A percentile compares a stretch with the other conserved stretches of the same genome.
These are phyloP conservation scores for Ailanthus altissimus DNA, from an alignment of 345 rosid species.

Conservation along the genomic window DNA sequence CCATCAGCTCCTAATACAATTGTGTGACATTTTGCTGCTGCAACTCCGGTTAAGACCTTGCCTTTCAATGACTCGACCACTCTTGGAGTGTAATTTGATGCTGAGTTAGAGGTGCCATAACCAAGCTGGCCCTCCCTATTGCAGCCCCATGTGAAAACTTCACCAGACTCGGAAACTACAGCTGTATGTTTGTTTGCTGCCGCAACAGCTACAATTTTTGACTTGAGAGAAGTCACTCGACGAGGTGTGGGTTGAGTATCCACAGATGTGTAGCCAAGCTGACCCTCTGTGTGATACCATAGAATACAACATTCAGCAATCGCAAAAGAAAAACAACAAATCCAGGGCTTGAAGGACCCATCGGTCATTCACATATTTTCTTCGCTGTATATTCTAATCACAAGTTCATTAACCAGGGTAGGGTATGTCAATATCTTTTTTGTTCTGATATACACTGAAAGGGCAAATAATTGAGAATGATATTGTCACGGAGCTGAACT, in stretches of 20 bases:
- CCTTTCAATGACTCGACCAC: conserved; percentile 91
- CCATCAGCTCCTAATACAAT: conserved; percentile 78
- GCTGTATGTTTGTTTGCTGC: conserved; percentile 98
- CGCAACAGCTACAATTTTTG: conserved; percentile 81
- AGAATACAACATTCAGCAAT: conserved; percentile 25
- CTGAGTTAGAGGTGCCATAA: conserved; percentile 97
- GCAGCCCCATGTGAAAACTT: conserved; percentile 98
- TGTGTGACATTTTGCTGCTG: conserved; percentile 89
- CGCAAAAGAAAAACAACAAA: conserved; percentile 11
- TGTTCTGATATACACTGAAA: not conserved
- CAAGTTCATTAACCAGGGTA: conserved; percentile 3
- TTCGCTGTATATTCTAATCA: conserved; percentile 9
- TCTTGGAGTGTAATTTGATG: conserved; percentile 93
- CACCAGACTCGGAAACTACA: conserved; percentile 86
- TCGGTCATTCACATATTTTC: conserved; percentile 15
- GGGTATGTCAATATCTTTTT: not conserved
- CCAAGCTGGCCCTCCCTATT: conserved; percentile 98
- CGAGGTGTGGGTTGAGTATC: conserved; percentile 99
- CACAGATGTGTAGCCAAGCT: conserved; percentile 93
- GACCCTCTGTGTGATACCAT: conserved; percentile 74
- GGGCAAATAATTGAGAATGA: not conserved
- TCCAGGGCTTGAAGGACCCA: not conserved
- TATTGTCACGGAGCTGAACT: not conserved
- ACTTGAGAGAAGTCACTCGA: conserved; percentile 75
- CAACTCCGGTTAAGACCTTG: conserved; percentile 59